Evolutionary conservation across 73 alveolate species (phyloP).

Genomic region (Diophrys appendiculata): DNA sequence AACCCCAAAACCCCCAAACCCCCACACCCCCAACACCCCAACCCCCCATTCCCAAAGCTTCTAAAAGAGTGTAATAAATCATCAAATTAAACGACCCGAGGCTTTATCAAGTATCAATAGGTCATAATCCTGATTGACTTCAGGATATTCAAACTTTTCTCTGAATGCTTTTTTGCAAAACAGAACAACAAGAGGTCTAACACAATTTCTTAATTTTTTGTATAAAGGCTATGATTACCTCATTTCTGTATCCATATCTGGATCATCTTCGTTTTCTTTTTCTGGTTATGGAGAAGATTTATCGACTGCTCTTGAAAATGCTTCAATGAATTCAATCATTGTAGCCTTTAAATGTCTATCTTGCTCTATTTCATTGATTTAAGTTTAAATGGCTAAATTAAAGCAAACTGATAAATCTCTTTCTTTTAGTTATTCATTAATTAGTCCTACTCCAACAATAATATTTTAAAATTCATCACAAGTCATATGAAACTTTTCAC

Average conservation of each 20-base stretch:
- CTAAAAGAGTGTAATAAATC: too few species aligned
- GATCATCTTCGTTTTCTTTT: background rate
- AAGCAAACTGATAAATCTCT: conserved; percentile 42
- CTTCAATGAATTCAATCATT: conserved; percentile 54
- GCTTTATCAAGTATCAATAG: background rate
- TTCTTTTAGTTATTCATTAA: conserved; percentile 36
- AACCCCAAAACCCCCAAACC: too few species aligned
- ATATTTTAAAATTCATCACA: conserved; percentile 50
- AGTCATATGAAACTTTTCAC: conserved; percentile 44
- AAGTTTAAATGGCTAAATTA: conserved; percentile 37
- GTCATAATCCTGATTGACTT: background rate
- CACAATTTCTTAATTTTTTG: background rate
- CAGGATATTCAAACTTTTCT: conserved; percentile 2
- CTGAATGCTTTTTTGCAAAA: conserved; percentile 4
- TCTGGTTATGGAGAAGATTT: conserved; percentile 18
- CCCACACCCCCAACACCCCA: too few species aligned
- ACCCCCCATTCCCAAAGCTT: too few species aligned
- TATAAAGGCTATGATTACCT: background rate
- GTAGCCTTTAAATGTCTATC: conserved; percentile 42
- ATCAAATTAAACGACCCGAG: background rate
- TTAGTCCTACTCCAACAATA: conserved; percentile 23
- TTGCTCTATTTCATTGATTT: conserved; percentile 47
- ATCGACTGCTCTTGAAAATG: conserved; percentile 41
- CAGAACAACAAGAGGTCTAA: background rate
- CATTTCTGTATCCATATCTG: background rate